Conservation (phyloP, 805 yeast species). For the Komagataella phaffii region DNA sequence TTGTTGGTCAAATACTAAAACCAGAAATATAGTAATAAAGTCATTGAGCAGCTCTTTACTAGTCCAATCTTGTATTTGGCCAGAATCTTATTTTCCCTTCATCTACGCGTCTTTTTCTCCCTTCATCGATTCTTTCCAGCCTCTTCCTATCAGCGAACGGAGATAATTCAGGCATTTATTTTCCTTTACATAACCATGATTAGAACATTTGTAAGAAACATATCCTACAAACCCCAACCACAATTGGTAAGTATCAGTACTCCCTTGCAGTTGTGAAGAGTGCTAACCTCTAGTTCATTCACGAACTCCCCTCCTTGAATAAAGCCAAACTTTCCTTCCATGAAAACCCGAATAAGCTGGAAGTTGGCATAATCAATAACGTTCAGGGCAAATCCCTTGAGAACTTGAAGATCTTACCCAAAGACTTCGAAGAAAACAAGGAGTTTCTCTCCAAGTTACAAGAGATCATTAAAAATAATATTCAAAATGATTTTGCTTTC, state of each 20-base stretch:
- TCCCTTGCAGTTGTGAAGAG: not conserved
- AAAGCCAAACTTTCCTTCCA: constrained; percentile 14
- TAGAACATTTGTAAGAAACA: not conserved
- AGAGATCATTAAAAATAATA: constrained; percentile 9
- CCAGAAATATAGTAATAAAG: too few species aligned
- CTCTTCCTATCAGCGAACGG: not conserved
- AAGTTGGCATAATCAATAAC: constrained; percentile 10
- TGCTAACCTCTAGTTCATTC: not conserved
- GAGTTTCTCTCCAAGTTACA: constrained; percentile 13
- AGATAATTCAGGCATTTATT: not conserved
- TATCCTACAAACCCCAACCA: constrained; percentile 5
- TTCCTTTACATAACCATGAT: not conserved
- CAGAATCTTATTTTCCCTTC: not conserved
- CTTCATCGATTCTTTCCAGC: not conserved
- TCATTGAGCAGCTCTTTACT: not conserved
- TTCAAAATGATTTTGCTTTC: constrained; percentile 35
- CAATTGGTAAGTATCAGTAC: constrained; percentile 7
- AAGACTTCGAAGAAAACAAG: constrained; percentile 14
- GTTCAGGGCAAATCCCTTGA: not conserved
- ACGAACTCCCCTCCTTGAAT: constrained; percentile 1
- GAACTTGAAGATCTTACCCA: constrained; percentile 6
- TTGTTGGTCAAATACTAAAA: too few species aligned
- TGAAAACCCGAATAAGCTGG: constrained; percentile 10
- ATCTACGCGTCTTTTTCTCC: not conserved
- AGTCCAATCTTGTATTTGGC: not conserved